Evolutionary conservation across 352 stramenopile genomes (phyloP).

Genomic region (Thalassiosira livingstoniorum): DNA sequence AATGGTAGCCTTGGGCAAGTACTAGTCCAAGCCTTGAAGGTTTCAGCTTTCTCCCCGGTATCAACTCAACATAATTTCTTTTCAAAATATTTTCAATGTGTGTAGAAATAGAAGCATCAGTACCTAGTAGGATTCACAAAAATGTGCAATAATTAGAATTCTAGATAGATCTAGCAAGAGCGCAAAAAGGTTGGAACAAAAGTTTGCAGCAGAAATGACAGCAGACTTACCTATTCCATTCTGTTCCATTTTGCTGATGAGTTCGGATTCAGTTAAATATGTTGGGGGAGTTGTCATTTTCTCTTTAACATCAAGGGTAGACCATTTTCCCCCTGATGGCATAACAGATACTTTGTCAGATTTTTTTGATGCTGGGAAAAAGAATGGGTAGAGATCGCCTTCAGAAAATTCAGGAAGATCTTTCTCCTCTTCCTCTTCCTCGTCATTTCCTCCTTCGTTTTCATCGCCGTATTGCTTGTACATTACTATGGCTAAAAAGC

Average conservation of each 20-base stretch:
- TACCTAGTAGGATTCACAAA: constrained; percentile 16
- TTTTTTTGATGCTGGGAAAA: constrained; percentile 55
- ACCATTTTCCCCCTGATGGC: constrained; percentile 34
- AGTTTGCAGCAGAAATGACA: constrained; percentile 32
- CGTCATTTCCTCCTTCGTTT: constrained; percentile 44
- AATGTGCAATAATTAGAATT: too few relatives aligned
- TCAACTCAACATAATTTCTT: constrained; percentile 85
- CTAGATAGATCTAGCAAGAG: too few relatives aligned
- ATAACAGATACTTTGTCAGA: constrained; percentile 23
- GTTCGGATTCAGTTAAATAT: constrained; percentile 88
- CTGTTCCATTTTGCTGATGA: constrained; percentile 89
- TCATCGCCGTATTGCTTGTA: constrained; percentile 83
- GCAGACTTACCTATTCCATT: constrained; percentile 80
- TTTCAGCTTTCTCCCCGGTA: constrained; percentile 78
- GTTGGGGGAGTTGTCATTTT: constrained; percentile 88
- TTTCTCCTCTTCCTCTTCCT: constrained; percentile 80
- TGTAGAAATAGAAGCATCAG: constrained; percentile 85
- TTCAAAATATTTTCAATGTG: constrained; percentile 91
- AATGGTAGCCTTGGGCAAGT: constrained; percentile 87
- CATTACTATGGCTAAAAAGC: constrained; percentile 79
- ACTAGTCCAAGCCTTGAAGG: constrained; percentile 87
- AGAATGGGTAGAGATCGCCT: constrained; percentile 64
- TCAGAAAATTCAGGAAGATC: constrained; percentile 80
- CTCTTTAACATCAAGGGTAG: constrained; percentile 80
- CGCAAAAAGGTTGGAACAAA: neutral